Percentiles rank a stretch among this genome's conserved stretches.
Evolutionary conservation across 352 stramenopile species (phyloP).

Genomic region (Pythium myriotylum): DNA sequence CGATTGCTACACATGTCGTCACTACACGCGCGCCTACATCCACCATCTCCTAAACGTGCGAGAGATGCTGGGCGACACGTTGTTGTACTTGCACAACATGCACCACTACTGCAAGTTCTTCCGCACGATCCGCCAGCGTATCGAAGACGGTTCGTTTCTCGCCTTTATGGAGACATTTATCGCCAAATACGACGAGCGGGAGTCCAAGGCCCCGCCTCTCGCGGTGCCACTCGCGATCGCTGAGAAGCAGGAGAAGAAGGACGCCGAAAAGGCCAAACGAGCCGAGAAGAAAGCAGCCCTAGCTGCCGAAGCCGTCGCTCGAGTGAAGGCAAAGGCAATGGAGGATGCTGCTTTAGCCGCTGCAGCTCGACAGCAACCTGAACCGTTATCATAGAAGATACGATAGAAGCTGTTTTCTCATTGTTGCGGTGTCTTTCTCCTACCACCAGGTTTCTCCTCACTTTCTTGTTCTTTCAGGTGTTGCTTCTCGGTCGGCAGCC

Average conservation of each 20-base stretch:
- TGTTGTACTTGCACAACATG: conserved; percentile 90
- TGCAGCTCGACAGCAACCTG: neutral
- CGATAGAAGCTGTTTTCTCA: neutral
- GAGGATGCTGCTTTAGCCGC: conserved; percentile 1
- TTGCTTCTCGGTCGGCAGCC: conserved; percentile 16
- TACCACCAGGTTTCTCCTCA: conserved; percentile 2
- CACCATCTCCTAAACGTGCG: conserved; percentile 93
- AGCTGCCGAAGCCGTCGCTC: conserved; percentile 17
- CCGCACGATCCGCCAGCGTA: conserved; percentile 50
- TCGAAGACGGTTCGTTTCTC: conserved; percentile 45
- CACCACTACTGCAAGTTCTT: conserved; percentile 82
- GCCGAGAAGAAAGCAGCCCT: conserved; percentile 27
- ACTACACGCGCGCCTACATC: conserved; percentile 88
- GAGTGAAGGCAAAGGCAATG: conserved; percentile 24
- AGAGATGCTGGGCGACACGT: conserved; percentile 91
- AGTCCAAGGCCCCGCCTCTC: conserved; percentile 46
- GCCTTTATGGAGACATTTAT: conserved; percentile 47
- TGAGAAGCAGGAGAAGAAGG: conserved; percentile 58
- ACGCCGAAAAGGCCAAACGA: conserved; percentile 43
- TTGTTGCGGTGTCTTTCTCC: neutral
- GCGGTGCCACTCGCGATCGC: conserved; percentile 52
- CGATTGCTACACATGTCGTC: conserved; percentile 71
- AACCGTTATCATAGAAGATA: neutral
- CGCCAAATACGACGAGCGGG: conserved; percentile 47
- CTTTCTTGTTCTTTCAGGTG: conserved; percentile 20